phyloP scores from a whole-genome alignment of 495 filamentous ascomycete genomes.

The Neurospora intermedia region DNA sequence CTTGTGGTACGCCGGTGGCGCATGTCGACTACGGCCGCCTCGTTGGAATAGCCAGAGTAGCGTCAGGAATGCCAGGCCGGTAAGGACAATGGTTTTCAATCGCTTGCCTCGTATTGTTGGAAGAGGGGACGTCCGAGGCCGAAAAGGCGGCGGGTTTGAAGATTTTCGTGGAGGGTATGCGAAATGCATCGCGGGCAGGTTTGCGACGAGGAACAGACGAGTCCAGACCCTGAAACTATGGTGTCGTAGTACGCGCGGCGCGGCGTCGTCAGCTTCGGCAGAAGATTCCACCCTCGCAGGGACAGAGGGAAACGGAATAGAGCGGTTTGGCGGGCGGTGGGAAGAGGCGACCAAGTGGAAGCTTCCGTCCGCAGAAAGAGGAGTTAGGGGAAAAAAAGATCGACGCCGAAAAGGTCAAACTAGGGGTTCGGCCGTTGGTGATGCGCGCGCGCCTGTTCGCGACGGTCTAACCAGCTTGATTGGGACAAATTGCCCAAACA shows the following conservation, averaged over 20 bases:
- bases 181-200: slow-evolving; percentile 63
- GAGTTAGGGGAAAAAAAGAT: not conserved
- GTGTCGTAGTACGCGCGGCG: not conserved
- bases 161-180: slow-evolving; percentile 78
- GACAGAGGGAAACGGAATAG: not conserved
- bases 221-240: not conserved
- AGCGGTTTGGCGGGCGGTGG: not conserved
- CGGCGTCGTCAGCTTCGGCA: not conserved
- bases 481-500: not conserved
- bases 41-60: slow-evolving; percentile 55
- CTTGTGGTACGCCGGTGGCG: slow-evolving; percentile 9
- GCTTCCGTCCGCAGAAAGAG: not conserved
- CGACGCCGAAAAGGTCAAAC: not conserved
- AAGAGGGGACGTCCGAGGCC: slow-evolving; percentile 48
- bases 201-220: not conserved
- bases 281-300: not conserved
- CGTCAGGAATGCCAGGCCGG: slow-evolving; percentile 43
- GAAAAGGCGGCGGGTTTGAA: slow-evolving; percentile 54
- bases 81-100: slow-evolving; percentile 49
- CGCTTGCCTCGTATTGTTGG: slow-evolving; percentile 54
- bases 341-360: not conserved
- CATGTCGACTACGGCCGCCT: slow-evolving; percentile 26
- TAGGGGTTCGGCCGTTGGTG: not conserved
- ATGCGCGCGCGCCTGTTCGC: not conserved
- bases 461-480: not conserved